Evolutionary conservation across 768 basidiomycete genomes (phyloP), one percentile per base, ranked within the genome.

Genomic region (Dioszegia hungarica): DNA sequence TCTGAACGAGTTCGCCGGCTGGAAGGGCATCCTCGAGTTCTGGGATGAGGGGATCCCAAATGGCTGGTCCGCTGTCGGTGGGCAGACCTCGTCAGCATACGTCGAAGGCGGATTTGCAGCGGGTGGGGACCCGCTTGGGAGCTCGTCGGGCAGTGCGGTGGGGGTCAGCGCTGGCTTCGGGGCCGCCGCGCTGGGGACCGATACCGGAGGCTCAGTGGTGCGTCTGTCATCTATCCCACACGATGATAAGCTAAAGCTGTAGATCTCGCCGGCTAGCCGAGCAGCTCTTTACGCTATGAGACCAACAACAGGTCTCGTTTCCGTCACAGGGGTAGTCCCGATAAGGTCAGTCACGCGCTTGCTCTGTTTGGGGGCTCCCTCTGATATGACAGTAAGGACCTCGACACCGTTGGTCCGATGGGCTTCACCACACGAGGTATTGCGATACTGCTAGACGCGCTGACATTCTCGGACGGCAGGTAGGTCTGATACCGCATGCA

Each of bases 201-300:
- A 62, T 43, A 62, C 61, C 20, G 39, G 22, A 10, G 61, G 61
- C 4, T 54, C 58, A 38, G 40, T 64, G 28, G 64, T 66, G 19
- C n/a, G 59, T 60, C 9, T 9, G 3, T n/a, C n/a, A n/a, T n/a
- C n/a, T n/a, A n/a, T n/a, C n/a, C n/a, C n/a, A n/a, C n/a, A n/a
- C n/a, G n/a, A n/a, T n/a, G n/a, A n/a, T n/a, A n/a, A n/a, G n/a
- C n/a, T n/a, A n/a, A n/a, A 1, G 25, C 10, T 31, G 14, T n/a
- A 56, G 54, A 47, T 56, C 10, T 5, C 8, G 10, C 71, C 71
- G 0, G 54, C 66, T 8, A 50, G 31, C n/a, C 41, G 68, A 20
- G 68, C 68, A 2, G 68, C 68, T 5, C 46, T 73, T 9, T 73
- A 60, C 34, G 57, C 58, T 10, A 62, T 73, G 45, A 61, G 68